Evolutionary conservation across 768 basidiomycete species (phyloP), one percentile per base, ranked within the genome.

Genomic region (Lactifluus subvellereus): DNA sequence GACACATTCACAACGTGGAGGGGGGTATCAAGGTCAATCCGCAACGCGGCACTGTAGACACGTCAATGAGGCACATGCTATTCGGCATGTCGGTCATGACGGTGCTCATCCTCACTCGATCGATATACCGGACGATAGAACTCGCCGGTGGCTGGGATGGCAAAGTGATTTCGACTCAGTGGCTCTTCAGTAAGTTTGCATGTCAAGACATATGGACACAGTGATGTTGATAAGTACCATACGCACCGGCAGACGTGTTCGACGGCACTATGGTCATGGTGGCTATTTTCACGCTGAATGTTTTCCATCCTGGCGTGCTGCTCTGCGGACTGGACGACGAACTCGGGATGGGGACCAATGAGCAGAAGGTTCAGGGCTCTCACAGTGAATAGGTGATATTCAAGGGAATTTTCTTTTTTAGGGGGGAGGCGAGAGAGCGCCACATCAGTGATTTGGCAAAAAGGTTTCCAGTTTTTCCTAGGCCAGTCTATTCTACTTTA

Each of bases 261-360:
- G 62, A 64, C 14, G 62, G 58, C 16, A 47, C 38, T 13, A 66
- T 64, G 66, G 27, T 66, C 35, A 11, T 48, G 11, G 22, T 64
- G 14, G 62, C 62, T 6, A 64, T 60, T 13, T 60, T 54, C 35
- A 60, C 57, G 16, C 43, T 64, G 3, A 64, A 64, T 22, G 4
- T 64, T 40, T 50, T 59, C n/a, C 62, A 66, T 20, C 66, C 62
- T 11, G 62, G 27, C 27, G 27, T 27, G 27, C 27, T 27, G 27
- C 27, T 27, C 27, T 3, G 27, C 27, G 2, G 27, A 27, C 27
- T 27, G 27, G 27, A 27, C 27, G 27, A 27, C 2, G 27, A 27
- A 27, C 27, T 2, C 2, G 62, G 27, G 27, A 27, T 27, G 27
- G 3, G 27, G 27, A 27, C 27, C 27, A 27, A 37, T 8, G 37